These are phyloP conservation scores for Pilasporangium apinafurcum DNA, from an alignment of 352 stramenopile species.

Conservation along the genomic window DNA sequence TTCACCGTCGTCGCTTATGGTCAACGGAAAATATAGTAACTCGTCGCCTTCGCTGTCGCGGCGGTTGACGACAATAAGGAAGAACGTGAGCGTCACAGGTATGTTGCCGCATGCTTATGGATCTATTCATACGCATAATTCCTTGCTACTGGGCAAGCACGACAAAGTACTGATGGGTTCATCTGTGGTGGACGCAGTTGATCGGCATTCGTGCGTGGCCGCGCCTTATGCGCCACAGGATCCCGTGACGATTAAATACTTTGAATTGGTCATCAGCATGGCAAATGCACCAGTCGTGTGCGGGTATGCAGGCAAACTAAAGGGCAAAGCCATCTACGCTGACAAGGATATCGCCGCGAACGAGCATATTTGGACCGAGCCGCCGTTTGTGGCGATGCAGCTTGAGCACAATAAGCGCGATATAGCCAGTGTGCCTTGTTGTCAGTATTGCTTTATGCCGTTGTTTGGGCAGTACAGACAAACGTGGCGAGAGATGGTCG, in stretches of 20 bases:
- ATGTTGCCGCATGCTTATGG: too few species aligned
- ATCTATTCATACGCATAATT: too few species aligned
- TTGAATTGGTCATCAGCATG: constrained; percentile 57
- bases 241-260: constrained; percentile 42
- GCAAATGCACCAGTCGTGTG: constrained; percentile 54
- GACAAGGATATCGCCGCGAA: constrained; percentile 33
- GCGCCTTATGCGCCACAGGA: constrained; percentile 48
- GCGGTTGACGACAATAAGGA: too few species aligned
- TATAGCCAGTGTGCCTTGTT: constrained; percentile 30
- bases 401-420: constrained; percentile 41
- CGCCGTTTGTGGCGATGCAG: constrained; percentile 70
- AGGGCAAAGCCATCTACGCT: constrained; percentile 73
- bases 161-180: too few species aligned
- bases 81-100: too few species aligned
- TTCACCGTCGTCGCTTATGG: too few species aligned
- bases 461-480: constrained; percentile 41
- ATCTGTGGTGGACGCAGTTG: too few species aligned
- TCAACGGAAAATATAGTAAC: too few species aligned
- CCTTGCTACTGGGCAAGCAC: too few species aligned
- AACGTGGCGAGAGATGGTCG: constrained; percentile 40
- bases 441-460: constrained; percentile 70
- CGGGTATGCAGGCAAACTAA: constrained; percentile 44
- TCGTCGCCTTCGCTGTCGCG: too few species aligned
- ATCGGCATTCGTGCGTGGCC: constrained; percentile 39
- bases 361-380: constrained; percentile 59